Evolutionary conservation across 2,329 filamentous ascomycete genomes (phyloP), one percentile per base, ranked within the genome.

Genomic region (Elsinoe necatrix): DNA sequence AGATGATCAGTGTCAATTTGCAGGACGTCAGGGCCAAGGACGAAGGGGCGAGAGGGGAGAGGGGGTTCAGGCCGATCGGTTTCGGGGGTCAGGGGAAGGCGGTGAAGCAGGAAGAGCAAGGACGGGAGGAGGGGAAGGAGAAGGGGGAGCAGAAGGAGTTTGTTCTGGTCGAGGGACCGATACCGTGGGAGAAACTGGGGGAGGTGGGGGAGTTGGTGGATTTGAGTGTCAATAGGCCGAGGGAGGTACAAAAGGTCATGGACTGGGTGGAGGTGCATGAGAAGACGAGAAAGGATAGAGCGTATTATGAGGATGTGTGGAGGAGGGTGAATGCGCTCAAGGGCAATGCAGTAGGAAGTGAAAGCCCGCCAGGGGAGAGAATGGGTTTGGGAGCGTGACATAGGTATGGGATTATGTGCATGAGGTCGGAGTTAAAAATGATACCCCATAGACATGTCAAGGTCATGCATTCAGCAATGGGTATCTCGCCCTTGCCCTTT

Each of bases 151-250:
- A 55, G 16, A 31, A 34, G 25, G 41, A 55, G 41, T 52, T 55
- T 35, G 12, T 16, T 4, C 23, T 57, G 12, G 50, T 58, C 1
- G 34, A 54, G 20, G 35, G 52, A 12, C 57, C 59, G 3, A 25
- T 59, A 11, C 35, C 45, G 18, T 61, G 59, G 59, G 57, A 61
- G 12, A 58, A 61, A 9, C 42, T 61, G n/a, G 39, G 45, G 3
- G 29, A 52, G n/a, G 31, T 61, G 25, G 47, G 52, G 9, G n/a
- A 43, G 3, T n/a, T 43, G 34, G n/a, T 57, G 2, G 56, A 57
- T 43, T 25, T 56, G 41, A 47, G 41, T 18, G 18, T 47, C 4
- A 37, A 20, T 7, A 14, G 54, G 4, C 59, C 59, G 14, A 11
- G 39, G 9, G 57, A 57, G 48, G 41, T 57, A 21, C 56, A 57